Conservation (phyloP, 176 grass and related monocot species). For the Triticum timopheevii region DNA sequence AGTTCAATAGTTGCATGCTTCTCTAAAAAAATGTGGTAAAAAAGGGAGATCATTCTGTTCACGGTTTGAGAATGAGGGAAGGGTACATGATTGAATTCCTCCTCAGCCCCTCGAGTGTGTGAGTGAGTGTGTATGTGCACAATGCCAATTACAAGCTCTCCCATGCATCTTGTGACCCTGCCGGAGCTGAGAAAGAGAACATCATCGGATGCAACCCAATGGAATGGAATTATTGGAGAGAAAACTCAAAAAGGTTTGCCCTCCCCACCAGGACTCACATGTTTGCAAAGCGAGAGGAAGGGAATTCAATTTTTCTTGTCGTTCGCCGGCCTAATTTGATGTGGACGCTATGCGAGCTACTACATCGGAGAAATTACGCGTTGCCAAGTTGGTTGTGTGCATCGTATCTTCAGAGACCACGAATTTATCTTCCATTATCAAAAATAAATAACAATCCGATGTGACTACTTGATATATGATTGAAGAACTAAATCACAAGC, state of each 20-base stretch:
- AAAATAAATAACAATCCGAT: neutral
- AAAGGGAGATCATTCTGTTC: conserved; percentile 42
- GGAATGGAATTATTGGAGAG: conserved; percentile 37
- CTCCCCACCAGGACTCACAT: conserved; percentile 46
- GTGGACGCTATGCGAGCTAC: neutral
- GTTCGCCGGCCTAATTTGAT: conserved; percentile 20
- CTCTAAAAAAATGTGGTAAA: neutral
- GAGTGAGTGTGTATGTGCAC: neutral
- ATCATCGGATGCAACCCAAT: neutral
- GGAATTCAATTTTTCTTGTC: neutral
- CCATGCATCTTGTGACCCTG: conserved; percentile 59
- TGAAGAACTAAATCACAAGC: neutral
- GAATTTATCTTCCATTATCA: neutral
- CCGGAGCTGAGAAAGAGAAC: conserved; percentile 20
- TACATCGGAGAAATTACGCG: conserved; percentile 1
- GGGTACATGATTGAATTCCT: conserved; percentile 45
- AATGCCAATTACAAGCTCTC: conserved; percentile 42
- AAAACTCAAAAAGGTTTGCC: conserved; percentile 20
- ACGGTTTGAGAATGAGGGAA: conserved; percentile 58
- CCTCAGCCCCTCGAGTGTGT: conserved; percentile 18
- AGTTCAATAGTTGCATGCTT: conserved; percentile 1
- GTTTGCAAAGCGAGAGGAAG: conserved; percentile 29
- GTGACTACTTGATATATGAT: neutral
- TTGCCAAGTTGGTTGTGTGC: neutral
- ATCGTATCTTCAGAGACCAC: neutral